These are phyloP conservation scores for Echinochloa phyllopogon DNA, from an alignment of 176 grass and related monocot species.

Conservation along the genomic window DNA sequence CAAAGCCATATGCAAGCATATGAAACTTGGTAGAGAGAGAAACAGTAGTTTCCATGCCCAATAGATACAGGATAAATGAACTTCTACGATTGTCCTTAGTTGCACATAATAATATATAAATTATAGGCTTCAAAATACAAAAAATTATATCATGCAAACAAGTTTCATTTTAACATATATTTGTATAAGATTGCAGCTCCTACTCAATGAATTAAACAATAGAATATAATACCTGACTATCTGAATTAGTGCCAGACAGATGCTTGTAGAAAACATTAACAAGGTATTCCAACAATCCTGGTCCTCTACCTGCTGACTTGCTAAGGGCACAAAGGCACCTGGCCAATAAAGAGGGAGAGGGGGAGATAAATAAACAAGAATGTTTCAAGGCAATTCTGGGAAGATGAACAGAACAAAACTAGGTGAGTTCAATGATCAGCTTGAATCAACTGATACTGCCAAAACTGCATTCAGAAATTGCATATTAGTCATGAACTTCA, in stretches of 20 bases:
- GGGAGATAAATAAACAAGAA: constrained; percentile 43
- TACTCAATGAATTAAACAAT: constrained; percentile 31
- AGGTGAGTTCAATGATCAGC: constrained; percentile 4
- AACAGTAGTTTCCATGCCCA: constrained; percentile 8
- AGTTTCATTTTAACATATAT: constrained; percentile 35
- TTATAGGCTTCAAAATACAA: constrained; percentile 29
- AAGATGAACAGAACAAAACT: constrained; percentile 9
- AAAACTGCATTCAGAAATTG: constrained; percentile 16
- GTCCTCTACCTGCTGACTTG: constrained; percentile 81
- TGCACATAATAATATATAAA: constrained; percentile 23
- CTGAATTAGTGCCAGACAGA: constrained; percentile 72
- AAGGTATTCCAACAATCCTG: constrained; percentile 73
- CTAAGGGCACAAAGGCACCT: constrained; percentile 96
- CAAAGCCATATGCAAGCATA: constrained; percentile 34
- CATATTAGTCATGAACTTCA: background rate
- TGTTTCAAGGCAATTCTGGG: constrained; percentile 3
- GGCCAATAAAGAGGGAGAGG: constrained; percentile 36
- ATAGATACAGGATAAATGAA: constrained; percentile 34
- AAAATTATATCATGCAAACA: constrained; percentile 6
- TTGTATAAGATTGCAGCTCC: constrained; percentile 33
- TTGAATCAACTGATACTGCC: constrained; percentile 11
- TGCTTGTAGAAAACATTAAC: constrained; percentile 93
- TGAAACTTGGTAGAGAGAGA: constrained; percentile 2
- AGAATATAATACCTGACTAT: constrained; percentile 72
- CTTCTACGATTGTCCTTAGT: constrained; percentile 18